Evolutionary conservation across 2,329 filamentous ascomycete genomes (phyloP).

Genomic region (Fusarium verticillioides): DNA sequence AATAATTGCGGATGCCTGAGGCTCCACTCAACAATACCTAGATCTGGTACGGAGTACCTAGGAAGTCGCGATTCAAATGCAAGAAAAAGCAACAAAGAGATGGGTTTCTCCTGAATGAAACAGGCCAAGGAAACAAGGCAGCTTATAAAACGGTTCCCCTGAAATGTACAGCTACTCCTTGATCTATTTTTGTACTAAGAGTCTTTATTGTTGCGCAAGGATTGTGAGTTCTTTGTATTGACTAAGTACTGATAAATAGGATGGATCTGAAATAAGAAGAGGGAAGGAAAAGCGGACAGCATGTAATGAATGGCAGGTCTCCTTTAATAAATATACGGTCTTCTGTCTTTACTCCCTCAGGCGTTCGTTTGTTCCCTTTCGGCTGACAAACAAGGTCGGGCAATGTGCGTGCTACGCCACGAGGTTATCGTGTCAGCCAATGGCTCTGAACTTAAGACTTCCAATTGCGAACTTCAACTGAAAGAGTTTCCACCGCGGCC

Average conservation of each 20-base stretch:
- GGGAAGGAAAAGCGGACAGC: no score
- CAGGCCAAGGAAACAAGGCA: background rate
- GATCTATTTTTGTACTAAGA: background rate
- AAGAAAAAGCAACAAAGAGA: constrained; percentile 1
- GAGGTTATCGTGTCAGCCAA: background rate
- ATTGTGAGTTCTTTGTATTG: background rate
- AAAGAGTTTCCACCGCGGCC: background rate
- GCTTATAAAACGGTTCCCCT: background rate
- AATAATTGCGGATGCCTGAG: constrained; percentile 15
- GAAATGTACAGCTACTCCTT: background rate
- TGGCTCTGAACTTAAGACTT: background rate
- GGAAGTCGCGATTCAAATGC: background rate
- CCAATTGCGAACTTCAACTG: background rate
- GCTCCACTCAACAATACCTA: constrained; percentile 11
- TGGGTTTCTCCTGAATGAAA: background rate
- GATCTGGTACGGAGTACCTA: background rate
- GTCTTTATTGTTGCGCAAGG: background rate
- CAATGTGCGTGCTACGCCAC: no score
- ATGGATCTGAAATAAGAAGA: background rate
- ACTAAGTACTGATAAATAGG: background rate
- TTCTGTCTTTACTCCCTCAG: background rate
- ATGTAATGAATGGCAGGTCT: no score
- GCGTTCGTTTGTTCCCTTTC: background rate
- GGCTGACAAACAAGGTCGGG: background rate
- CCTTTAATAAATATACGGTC: background rate